Conservation (phyloP, 2,329 filamentous ascomycete species). For the Nigrospora oryzae region DNA sequence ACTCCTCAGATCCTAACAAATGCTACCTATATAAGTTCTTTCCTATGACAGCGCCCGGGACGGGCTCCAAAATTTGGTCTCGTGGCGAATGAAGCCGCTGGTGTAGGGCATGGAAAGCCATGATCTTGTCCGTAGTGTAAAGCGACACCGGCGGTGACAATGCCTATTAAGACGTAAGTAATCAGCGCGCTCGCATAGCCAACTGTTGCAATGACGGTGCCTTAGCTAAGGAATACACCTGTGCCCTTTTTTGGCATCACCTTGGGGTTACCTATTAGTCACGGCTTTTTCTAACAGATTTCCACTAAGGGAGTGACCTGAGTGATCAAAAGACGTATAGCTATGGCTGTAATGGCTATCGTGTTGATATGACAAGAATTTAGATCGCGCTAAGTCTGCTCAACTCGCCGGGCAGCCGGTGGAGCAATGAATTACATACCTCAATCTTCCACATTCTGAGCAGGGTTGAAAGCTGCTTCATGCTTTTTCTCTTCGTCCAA, state of each 20-base stretch:
- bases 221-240: constrained; percentile 39
- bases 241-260: constrained; percentile 20
- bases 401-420: neutral
- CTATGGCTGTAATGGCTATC: constrained; percentile 38
- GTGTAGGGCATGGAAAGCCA: constrained; percentile 1
- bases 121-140: constrained; percentile 1
- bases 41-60: constrained; percentile 2
- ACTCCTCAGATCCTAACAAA: neutral
- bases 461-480: neutral
- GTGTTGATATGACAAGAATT: constrained; percentile 37
- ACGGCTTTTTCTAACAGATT: no score
- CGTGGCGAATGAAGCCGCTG: neutral
- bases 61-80: constrained; percentile 2
- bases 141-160: neutral
- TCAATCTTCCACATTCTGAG: neutral
- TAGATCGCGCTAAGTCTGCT: constrained; percentile 11
- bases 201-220: constrained; percentile 30
- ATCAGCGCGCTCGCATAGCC: constrained; percentile 34
- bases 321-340: constrained; percentile 8
- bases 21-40: constrained; percentile 2
- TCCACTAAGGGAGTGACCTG: no score
- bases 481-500: neutral
- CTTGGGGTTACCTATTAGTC: neutral
- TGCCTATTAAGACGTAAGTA: constrained; percentile 26
- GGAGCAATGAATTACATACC: neutral